phyloP scores from a whole-genome alignment of 345 rosid genomes.

The Populus deltoides region DNA sequence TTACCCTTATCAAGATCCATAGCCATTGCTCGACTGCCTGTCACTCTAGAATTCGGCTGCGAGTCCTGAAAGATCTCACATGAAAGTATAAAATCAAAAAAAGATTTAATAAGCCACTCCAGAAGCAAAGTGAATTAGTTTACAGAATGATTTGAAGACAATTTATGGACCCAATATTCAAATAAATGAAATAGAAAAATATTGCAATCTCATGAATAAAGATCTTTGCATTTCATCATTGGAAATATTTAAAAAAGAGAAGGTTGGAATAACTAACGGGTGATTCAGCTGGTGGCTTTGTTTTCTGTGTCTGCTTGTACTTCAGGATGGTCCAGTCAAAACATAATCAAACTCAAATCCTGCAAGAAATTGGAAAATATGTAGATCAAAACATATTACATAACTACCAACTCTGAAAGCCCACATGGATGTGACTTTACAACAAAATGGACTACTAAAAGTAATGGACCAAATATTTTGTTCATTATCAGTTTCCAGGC shows the following conservation, averaged over 20 bases:
- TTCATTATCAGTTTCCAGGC: neutral
- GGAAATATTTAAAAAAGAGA: neutral
- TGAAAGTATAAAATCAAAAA: slow-evolving; percentile 6
- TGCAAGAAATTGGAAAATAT: slow-evolving; percentile 18
- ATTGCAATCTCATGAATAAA: neutral
- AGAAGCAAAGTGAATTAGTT: neutral
- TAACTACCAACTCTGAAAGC: neutral
- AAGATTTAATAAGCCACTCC: neutral
- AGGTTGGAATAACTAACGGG: slow-evolving; percentile 41
- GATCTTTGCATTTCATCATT: neutral
- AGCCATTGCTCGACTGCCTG: slow-evolving; percentile 28
- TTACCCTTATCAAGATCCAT: slow-evolving; percentile 25
- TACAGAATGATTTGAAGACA: neutral
- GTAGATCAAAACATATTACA: neutral
- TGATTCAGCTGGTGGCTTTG: slow-evolving; percentile 57
- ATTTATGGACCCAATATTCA: neutral
- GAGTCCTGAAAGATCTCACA: slow-evolving; percentile 23
- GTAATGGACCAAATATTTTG: neutral
- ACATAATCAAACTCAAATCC: slow-evolving; percentile 80
- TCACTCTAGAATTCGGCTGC: slow-evolving; percentile 30
- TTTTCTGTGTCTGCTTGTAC: slow-evolving; percentile 60
- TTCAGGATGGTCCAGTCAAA: slow-evolving; percentile 94
- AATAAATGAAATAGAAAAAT: neutral
- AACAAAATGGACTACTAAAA: neutral
- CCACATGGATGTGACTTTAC: neutral